Base-by-base conservation (phyloP, 2,329 filamentous ascomycete genomes). In the Monilinia polystroma region DNA sequence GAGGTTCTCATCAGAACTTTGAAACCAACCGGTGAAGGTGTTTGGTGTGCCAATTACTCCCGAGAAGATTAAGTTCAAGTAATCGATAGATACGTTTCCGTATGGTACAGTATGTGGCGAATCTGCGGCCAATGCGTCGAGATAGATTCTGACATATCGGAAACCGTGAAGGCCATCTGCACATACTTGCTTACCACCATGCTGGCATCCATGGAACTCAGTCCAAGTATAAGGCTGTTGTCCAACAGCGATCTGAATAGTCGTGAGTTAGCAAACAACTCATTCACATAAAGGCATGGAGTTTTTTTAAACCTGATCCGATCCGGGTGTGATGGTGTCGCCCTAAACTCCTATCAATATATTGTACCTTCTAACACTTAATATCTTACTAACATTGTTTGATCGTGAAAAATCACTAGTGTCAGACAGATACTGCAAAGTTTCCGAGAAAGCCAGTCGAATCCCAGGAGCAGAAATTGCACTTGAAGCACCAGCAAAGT, bases 161-260 rank as follows among this genome's bases (percentile, higher is more conserved):
- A 84, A 85, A 6, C 82, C 83, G 64, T 85, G 83, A 6, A 85
- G 74, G 2, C 83, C 83, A 66, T 85, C 83, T 0, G 80, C 76
- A 70, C 83, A 84, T 16, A 85, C 81, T 66, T 82, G 73, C 7
- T 67, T 75, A 23, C 73, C 77, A 23, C 73, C 77, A 55, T 78
- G 73, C 52, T 80, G 73, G 67, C 82, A 84, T 14, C 81, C 81
- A 63, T 79, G 76, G 47, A 76, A 73, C 66, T 82, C 75, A 12
- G 75, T 78, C 82, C 82, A 85, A 2, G 77, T 80, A 66, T 81
- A 83, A 4, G 77, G 72, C 4, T 76, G 64, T 3, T 75, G 72
- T 49, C 74, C 71, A 20, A 84, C 83, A 3, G 81, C 81, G 68
- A 83, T 77, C 78, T 83, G 12, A 23, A 38, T 57, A 32, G 67